Conservation (phyloP, 768 basidiomycete species). For the Sporobolomyces phaffii region DNA sequence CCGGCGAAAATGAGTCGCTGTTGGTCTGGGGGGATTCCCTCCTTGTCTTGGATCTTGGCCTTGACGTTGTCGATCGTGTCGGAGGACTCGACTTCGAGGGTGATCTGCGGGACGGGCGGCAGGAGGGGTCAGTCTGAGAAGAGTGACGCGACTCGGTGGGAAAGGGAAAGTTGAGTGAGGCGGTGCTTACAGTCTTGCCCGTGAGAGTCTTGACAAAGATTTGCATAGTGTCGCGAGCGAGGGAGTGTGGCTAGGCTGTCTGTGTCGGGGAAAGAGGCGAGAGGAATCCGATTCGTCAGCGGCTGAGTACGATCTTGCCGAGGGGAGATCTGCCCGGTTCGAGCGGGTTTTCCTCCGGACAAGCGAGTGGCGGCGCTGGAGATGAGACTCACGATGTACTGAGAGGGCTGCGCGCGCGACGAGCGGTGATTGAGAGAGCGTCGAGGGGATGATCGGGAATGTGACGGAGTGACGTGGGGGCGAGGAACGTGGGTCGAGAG, state of each 20-base stretch:
- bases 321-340: too few species aligned
- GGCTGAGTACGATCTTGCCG: background rate
- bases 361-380: background rate
- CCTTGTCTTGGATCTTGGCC: constrained; percentile 72
- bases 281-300: background rate
- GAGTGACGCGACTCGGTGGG: background rate
- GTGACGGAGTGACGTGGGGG: too few species aligned
- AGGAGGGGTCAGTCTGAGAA: constrained; percentile 33
- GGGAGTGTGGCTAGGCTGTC: background rate
- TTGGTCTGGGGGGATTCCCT: constrained; percentile 84
- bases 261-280: background rate
- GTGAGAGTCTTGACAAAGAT: constrained; percentile 2
- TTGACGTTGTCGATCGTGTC: too few species aligned
- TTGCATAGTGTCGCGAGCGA: background rate
- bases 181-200: constrained; percentile 42
- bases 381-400: background rate
- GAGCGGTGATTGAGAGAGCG: too few species aligned
- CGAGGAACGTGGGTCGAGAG: too few species aligned
- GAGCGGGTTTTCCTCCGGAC: background rate
- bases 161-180: background rate
- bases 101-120: too few species aligned
- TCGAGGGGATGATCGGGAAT: too few species aligned
- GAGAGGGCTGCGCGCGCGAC: too few species aligned
- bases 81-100: too few species aligned
- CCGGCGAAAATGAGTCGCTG: constrained; percentile 53